These are phyloP conservation scores for Starmerella stigmatis DNA, from an alignment of 805 yeast species.

Conservation along the genomic window DNA sequence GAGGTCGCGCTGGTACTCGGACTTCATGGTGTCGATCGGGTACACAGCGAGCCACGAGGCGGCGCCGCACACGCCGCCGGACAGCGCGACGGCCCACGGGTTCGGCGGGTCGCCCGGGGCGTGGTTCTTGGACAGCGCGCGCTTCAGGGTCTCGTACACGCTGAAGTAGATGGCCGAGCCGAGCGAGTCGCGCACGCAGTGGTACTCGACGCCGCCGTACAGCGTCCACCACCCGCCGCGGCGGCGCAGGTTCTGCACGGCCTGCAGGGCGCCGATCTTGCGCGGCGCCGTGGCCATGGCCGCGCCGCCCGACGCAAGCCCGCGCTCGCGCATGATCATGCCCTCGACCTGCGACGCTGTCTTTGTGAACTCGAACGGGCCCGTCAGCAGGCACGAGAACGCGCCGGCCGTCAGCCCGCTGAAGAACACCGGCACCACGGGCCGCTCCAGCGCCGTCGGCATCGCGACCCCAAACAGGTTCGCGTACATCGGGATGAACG, in stretches of 20 bases:
- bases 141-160: constrained; percentile 63
- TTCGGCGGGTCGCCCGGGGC: constrained; percentile 26
- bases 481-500: constrained; percentile 19
- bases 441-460: constrained; percentile 17
- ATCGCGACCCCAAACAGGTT: constrained; percentile 13
- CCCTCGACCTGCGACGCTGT: constrained; percentile 62
- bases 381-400: constrained; percentile 41
- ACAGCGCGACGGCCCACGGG: constrained; percentile 44
- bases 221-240: constrained; percentile 54
- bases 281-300: constrained; percentile 4
- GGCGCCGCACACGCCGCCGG: constrained; percentile 75
- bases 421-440: constrained; percentile 24
- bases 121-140: constrained; percentile 32
- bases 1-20: constrained; percentile 62
- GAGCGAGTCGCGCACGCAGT: constrained; percentile 54
- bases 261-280: constrained; percentile 33
- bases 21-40: constrained; percentile 73
- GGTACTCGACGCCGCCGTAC: constrained; percentile 64
- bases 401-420: constrained; percentile 64
- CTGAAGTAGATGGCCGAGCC: constrained; percentile 67
- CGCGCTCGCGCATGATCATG: constrained; percentile 32
- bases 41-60: constrained; percentile 65
- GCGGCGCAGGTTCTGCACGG: constrained; percentile 44
- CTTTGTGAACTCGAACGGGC: constrained; percentile 81
- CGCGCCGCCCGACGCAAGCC: neutral